phyloP scores from a whole-genome alignment of 148 eudicot genomes.

The Chenopodium album region DNA sequence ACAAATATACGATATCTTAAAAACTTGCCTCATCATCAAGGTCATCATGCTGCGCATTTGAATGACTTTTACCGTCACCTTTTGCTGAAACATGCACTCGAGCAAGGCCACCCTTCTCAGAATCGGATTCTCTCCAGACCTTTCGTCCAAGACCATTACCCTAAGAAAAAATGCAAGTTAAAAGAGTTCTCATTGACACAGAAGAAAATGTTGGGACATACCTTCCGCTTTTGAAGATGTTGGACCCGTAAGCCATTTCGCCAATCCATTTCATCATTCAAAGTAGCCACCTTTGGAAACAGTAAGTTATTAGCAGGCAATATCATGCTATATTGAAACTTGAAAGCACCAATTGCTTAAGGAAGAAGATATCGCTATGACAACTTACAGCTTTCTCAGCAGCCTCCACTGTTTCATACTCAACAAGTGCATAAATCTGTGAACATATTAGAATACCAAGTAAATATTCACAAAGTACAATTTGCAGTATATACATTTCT shows the following conservation, averaged over 20 bases:
- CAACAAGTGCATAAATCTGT: slow-evolving; percentile 80
- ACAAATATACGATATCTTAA: neutral
- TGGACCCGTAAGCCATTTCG: slow-evolving; percentile 88
- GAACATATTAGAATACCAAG: slow-evolving; percentile 15
- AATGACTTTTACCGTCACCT: slow-evolving; percentile 15
- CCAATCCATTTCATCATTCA: slow-evolving; percentile 90
- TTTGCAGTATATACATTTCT: neutral
- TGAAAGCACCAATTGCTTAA: neutral
- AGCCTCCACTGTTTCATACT: slow-evolving; percentile 80
- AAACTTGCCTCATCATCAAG: slow-evolving; percentile 46
- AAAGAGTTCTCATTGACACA: neutral
- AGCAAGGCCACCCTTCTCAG: slow-evolving; percentile 52
- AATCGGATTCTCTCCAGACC: slow-evolving; percentile 46
- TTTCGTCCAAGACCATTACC: slow-evolving; percentile 32
- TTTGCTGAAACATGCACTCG: slow-evolving; percentile 34
- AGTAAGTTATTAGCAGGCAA: neutral
- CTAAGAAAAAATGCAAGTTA: slow-evolving; percentile 4
- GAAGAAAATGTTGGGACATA: slow-evolving; percentile 6
- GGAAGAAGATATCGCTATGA: slow-evolving; percentile 13
- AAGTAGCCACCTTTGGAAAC: slow-evolving; percentile 53
- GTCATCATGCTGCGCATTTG: slow-evolving; percentile 19
- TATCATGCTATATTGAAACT: neutral
- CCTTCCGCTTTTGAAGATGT: slow-evolving; percentile 65
- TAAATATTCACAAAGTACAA: neutral
- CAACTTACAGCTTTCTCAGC: slow-evolving; percentile 92